Evolutionary conservation across 495 filamentous ascomycete species (phyloP).

Genomic region (Penicillium turbatum): DNA sequence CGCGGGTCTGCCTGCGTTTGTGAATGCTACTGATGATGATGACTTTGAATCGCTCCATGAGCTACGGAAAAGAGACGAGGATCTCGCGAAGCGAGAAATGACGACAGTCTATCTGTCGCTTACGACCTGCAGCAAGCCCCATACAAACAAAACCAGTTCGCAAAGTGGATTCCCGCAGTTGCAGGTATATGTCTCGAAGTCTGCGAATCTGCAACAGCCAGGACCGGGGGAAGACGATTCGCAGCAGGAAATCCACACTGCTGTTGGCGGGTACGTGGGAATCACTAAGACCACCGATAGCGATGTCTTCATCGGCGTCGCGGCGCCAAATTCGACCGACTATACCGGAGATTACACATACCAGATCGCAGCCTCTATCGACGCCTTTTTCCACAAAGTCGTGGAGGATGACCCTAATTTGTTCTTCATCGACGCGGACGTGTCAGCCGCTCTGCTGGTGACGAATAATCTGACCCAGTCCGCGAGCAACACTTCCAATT

Average conservation of each 20-base stretch:
- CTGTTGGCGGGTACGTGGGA: constrained; percentile 55
- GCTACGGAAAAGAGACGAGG: constrained; percentile 21
- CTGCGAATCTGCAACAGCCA: constrained; percentile 58
- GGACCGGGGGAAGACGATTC: constrained; percentile 52
- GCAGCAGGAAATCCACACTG: constrained; percentile 37
- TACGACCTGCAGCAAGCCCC: constrained; percentile 74
- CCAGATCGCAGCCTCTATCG: constrained; percentile 77
- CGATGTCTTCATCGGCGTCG: constrained; percentile 71
- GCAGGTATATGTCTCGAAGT: constrained; percentile 70
- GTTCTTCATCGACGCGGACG: constrained; percentile 76
- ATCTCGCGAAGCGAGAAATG: constrained; percentile 21
- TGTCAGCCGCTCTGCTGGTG: constrained; percentile 66
- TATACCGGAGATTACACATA: constrained; percentile 66
- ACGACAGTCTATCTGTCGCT: constrained; percentile 70
- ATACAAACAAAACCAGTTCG: constrained; percentile 33
- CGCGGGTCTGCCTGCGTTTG: constrained; percentile 37
- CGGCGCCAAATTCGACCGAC: constrained; percentile 56
- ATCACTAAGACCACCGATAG: constrained; percentile 37
- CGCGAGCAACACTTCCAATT: constrained; percentile 33
- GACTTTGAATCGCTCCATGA: constrained; percentile 14
- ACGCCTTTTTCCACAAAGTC: constrained; percentile 64
- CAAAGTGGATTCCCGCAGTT: constrained; percentile 59
- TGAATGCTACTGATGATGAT: constrained; percentile 11
- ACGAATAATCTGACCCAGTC: constrained; percentile 63
- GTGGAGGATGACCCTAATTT: constrained; percentile 48